Evolutionary conservation across 2,329 filamentous ascomycete species (phyloP), one percentile per base, ranked within the genome.

Genomic region (Stemphylium lycopersici): DNA sequence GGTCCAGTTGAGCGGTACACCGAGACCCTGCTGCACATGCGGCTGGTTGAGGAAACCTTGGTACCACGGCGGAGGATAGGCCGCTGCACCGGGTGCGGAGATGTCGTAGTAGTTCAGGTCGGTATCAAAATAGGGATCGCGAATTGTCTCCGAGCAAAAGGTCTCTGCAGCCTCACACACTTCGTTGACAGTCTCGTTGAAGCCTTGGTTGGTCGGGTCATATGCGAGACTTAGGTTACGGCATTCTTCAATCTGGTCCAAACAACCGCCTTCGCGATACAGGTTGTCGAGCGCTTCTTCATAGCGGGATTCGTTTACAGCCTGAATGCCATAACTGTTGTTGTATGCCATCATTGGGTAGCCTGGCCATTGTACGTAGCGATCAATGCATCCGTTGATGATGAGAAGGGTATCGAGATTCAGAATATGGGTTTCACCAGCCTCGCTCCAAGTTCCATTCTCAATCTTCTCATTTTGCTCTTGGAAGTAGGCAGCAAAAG

Each of bases 1-100:
- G 2, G 83, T 83, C 75, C 80, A 87, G 69, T 88, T 87, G 16
- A 87, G 69, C 0, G 83, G 83, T 0, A 85, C 81, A 4, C 86
- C 86, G 1, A 89, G 78, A 0, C 38, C 50, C 31, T 59, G 50
- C 63, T 87, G 84, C 0, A 87, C 82, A 63, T 81, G 79, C 3
- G 78, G 75, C 56, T 84, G 80, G 63, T 83, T 85, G 34, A 89
- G 76, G 68, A 80, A 88, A 2, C 82, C 83, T 8, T 79, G 67
- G 64, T 80, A 81, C 69, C 82, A 84, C 1, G 63, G 70, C 6
- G 58, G 62, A 2, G 65, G 69, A 36, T 65, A 73, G 0, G 62
- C 61, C 50, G 84, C 83, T 0, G 77, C 77, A 13, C 76, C 62
- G 3, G 78, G 71, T 6, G 83, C 80, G 0, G 81, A 80, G 29